Evolutionary conservation across 805 yeast genomes (phyloP).

Genomic region (Hemisphaericaspora nanyangensis): DNA sequence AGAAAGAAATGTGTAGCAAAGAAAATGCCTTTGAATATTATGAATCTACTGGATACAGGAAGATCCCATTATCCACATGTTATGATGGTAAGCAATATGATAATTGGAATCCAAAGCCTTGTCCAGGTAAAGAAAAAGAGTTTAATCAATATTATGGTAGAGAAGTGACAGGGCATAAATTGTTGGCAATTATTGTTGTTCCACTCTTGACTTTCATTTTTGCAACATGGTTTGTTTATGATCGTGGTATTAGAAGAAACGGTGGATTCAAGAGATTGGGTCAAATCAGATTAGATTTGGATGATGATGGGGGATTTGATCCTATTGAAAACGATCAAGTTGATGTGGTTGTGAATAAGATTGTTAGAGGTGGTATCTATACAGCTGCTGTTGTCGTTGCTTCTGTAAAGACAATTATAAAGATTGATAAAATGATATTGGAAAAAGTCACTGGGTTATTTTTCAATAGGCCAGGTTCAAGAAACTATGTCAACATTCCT

Average conservation of each 20-base stretch:
- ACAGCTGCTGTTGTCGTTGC: conserved; percentile 40
- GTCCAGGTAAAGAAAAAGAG: conserved; percentile 82
- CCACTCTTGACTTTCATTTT: conserved; percentile 54
- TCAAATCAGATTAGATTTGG: conserved; percentile 75
- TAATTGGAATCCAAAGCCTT: conserved; percentile 59
- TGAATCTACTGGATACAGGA: conserved; percentile 91
- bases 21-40: conserved; percentile 63
- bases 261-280: conserved; percentile 79
- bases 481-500: conserved; percentile 41
- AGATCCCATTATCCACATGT: conserved; percentile 82
- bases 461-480: conserved; percentile 36
- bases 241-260: conserved; percentile 73
- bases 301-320: conserved; percentile 47
- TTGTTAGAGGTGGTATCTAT: conserved; percentile 56
- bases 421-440: conserved; percentile 29
- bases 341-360: conserved; percentile 55
- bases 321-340: conserved; percentile 60
- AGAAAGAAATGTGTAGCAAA: conserved; percentile 53
- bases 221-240: conserved; percentile 69
- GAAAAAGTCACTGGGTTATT: conserved; percentile 26
- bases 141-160: conserved; percentile 50
- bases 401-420: conserved; percentile 27
- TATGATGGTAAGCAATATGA: conserved; percentile 75
- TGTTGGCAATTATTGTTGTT: conserved; percentile 50
- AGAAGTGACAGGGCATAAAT: conserved; percentile 52